Evolutionary conservation across 179 eudicot species (phyloP).

Genomic region (Patellifolia procumbens): DNA sequence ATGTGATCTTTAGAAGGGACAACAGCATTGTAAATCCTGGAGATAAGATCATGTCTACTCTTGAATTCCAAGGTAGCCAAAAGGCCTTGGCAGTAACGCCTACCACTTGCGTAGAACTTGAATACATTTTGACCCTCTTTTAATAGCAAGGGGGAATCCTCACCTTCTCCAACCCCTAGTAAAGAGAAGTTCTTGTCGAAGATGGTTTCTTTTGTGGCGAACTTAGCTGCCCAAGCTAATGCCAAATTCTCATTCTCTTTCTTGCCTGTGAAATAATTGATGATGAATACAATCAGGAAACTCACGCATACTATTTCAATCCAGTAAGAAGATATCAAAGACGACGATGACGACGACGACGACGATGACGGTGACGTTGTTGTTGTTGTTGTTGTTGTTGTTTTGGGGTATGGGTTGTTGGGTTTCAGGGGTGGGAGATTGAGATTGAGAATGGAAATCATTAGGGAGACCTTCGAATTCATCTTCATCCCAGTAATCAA

Average conservation of each 20-base stretch:
- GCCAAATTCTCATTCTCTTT: constrained; percentile 82
- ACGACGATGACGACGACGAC: too few species aligned
- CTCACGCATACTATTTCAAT: constrained; percentile 66
- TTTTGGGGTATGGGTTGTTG: too few species aligned
- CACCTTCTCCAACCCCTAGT: constrained; percentile 76
- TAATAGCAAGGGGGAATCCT: constrained; percentile 75
- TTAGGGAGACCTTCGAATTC: constrained; percentile 85
- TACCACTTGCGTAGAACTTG: constrained; percentile 83
- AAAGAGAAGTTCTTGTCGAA: constrained; percentile 82
- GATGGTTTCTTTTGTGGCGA: constrained; percentile 61
- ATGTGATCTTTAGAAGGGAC: constrained; percentile 80
- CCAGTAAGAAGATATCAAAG: constrained; percentile 25
- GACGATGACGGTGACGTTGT: not conserved
- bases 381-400: not conserved
- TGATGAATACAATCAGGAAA: constrained; percentile 53
- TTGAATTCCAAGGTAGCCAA: constrained; percentile 82
- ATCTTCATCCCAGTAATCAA: constrained; percentile 87
- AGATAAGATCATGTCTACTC: constrained; percentile 83
- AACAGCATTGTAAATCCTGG: constrained; percentile 65
- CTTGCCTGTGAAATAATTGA: constrained; percentile 73
- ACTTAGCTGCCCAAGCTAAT: constrained; percentile 72
- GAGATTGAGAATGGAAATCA: constrained; percentile 10
- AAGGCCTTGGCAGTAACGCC: constrained; percentile 80
- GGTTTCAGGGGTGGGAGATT: constrained; percentile 20
- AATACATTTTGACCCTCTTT: constrained; percentile 83